A percentile compares a stretch with the other conserved stretches of the same genome.
Conservation (phyloP, 1,139 yeast species). For the Suhomyces bribrorum region DNA sequence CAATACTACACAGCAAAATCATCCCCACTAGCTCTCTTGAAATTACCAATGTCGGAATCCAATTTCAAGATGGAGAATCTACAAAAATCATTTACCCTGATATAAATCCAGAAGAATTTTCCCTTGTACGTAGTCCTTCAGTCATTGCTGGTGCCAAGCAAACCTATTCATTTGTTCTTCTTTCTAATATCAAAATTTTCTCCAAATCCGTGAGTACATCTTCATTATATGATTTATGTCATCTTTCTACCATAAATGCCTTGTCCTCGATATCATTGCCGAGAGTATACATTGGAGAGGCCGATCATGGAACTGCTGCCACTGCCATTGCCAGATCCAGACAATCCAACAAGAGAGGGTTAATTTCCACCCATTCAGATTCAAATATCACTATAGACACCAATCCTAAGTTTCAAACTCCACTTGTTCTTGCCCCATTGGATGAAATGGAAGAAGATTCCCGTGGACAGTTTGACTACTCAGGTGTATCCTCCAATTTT, state of each 20-base stretch:
- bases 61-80: slow-evolving; percentile 40
- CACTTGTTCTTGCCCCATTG: slow-evolving; percentile 37
- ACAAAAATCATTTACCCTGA: slow-evolving; percentile 35
- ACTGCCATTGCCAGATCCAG: slow-evolving; percentile 49
- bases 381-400: slow-evolving; percentile 32
- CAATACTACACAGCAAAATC: slow-evolving; percentile 54
- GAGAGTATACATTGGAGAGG: slow-evolving; percentile 59
- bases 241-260: slow-evolving; percentile 69
- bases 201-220: slow-evolving; percentile 67
- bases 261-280: slow-evolving; percentile 65
- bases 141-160: slow-evolving; percentile 25
- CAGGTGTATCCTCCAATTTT: slow-evolving; percentile 61
- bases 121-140: slow-evolving; percentile 16
- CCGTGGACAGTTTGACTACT: slow-evolving; percentile 10
- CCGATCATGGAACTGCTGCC: slow-evolving; percentile 9
- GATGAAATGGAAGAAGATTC: slow-evolving; percentile 12
- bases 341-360: slow-evolving; percentile 43
- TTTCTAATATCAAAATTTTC: slow-evolving; percentile 75
- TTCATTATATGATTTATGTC: slow-evolving; percentile 72
- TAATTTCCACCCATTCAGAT: slow-evolving; percentile 20
- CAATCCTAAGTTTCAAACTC: slow-evolving; percentile 23
- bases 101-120: slow-evolving; percentile 25
- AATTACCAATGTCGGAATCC: slow-evolving; percentile 52
- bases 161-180: slow-evolving; percentile 60
- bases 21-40: slow-evolving; percentile 48